phyloP scores from a whole-genome alignment of 192 early-diverging fungal genomes.

The Coemansia asiatica region DNA sequence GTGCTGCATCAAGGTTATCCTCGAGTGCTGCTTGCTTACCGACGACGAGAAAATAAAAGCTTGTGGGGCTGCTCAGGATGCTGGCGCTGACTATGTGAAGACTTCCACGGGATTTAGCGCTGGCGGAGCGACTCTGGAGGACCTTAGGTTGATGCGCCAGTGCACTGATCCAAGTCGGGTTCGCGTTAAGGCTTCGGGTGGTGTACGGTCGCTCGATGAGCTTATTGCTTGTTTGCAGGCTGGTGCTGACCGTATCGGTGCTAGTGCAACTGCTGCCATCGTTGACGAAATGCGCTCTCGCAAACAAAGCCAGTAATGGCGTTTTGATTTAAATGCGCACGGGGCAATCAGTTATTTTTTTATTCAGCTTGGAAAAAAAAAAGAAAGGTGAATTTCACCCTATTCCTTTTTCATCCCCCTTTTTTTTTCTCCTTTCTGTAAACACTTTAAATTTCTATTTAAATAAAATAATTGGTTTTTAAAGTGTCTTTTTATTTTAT shows the following conservation, averaged over 20 bases:
- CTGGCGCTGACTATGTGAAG: conserved; percentile 65
- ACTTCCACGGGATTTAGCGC: conserved; percentile 63
- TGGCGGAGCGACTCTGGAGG: conserved; percentile 55
- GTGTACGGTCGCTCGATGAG: conserved; percentile 59
- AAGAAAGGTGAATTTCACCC: background rate
- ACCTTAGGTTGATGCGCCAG: conserved; percentile 57
- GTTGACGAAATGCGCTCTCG: conserved; percentile 55
- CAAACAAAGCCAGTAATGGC: conserved; percentile 5
- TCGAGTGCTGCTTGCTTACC: conserved; percentile 61
- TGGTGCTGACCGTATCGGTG: conserved; percentile 61
- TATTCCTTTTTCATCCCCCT: background rate
- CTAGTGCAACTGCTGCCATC: conserved; percentile 57
- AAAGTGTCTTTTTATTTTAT: background rate
- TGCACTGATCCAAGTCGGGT: conserved; percentile 37
- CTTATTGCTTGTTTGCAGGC: conserved; percentile 57
- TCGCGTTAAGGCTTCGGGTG: conserved; percentile 63
- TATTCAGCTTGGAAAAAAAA: background rate
- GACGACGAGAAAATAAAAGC: conserved; percentile 57
- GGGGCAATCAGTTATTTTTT: background rate
- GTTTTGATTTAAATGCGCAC: background rate
- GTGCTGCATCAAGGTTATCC: conserved; percentile 61
- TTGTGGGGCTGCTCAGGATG: conserved; percentile 44
- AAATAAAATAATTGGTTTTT: background rate
- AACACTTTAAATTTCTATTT: conserved; percentile 12
- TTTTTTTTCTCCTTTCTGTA: conserved; percentile 1